Base-by-base conservation (phyloP, 768 basidiomycete species). In the Lactarius trivialis region DNA sequence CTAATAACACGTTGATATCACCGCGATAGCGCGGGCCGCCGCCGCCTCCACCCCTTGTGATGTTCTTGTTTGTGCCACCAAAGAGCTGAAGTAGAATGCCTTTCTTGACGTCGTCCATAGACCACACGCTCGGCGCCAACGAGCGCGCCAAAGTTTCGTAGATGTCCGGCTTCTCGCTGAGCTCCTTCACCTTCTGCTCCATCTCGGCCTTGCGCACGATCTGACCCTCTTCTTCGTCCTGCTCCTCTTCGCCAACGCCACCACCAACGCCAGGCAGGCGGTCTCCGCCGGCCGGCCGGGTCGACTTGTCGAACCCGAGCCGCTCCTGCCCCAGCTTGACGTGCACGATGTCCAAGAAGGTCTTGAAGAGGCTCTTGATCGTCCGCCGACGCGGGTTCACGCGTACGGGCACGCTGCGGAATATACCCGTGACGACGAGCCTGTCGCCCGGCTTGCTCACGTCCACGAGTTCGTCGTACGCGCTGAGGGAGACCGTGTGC, bases 51-150 rank as follows among this genome's bases (percentile, higher is more conserved):
- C 97, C 97, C 59, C 86, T 81, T 2, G 91, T 82, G 66, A 98
- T 91, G 69, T 80, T 93, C 79, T 99, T 99, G 74, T 98, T 98
- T 37, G 97, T 98, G 0, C 97, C 97, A 3, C 97, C 97, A 74
- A 99, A 98, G 28, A 99, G 75, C 73, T 98, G 96, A 34, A 99
- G 76, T 61, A 99, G 72, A 57, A 98, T 97, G 0, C 97, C 97
- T 78, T 98, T 98, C 78, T 99, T 99, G 62, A 98, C 93, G 71
- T 99, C 97, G 28, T 98, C 95, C 91, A 98, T 89, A 73, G 93
- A 91, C 87, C 92, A 98, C 67, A 99, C 97, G 36, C 87, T 90
- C 17, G 97, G 97, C 1, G 95, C 96, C 59, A 99, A 81, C 2
- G 89, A 92, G 19, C 88, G 79, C 8, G 94, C 77, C 6, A 98